Evolutionary conservation across 495 filamentous ascomycete species (phyloP).

Genomic region (Lepidopterella palustris): DNA sequence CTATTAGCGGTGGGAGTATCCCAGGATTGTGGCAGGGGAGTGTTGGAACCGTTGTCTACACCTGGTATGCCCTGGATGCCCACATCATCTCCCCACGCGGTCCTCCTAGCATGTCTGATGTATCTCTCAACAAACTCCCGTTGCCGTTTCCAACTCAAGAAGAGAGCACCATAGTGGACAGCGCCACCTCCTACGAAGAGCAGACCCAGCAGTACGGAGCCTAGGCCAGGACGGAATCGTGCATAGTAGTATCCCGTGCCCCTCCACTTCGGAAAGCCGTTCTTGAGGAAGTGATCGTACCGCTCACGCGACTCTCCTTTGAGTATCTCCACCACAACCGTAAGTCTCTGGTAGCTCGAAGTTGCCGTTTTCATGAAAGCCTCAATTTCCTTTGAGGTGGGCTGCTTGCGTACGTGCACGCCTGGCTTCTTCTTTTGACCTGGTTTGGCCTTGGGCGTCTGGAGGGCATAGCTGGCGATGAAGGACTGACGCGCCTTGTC

Average conservation of each 20-base stretch:
- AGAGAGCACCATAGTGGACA: constrained; percentile 76
- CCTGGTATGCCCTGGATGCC: constrained; percentile 63
- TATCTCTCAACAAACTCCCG: constrained; percentile 84
- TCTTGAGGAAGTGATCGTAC: constrained; percentile 90
- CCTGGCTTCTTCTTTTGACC: constrained; percentile 50
- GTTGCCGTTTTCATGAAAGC: constrained; percentile 67
- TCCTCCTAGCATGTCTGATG: constrained; percentile 78
- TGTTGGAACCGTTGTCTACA: constrained; percentile 45
- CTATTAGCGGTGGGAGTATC: constrained; percentile 41
- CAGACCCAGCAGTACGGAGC: constrained; percentile 73
- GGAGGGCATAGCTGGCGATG: constrained; percentile 58
- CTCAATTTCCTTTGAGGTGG: constrained; percentile 63
- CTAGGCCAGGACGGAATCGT: constrained; percentile 83
- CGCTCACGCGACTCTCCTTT: constrained; percentile 71
- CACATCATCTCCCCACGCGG: constrained; percentile 80
- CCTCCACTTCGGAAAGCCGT: constrained; percentile 94
- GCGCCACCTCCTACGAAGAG: constrained; percentile 78
- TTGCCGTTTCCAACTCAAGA: constrained; percentile 80
- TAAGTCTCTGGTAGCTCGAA: constrained; percentile 73
- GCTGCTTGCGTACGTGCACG: constrained; percentile 62
- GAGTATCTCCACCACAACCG: constrained; percentile 77
- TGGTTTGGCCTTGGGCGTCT: constrained; percentile 48
- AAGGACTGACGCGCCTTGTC: constrained; percentile 90
- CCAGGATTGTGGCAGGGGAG: constrained; percentile 33
- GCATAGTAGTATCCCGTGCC: constrained; percentile 98